Evolutionary conservation across 192 early-diverging fungal species (phyloP).

Genomic region (Spinellus fusiger): DNA sequence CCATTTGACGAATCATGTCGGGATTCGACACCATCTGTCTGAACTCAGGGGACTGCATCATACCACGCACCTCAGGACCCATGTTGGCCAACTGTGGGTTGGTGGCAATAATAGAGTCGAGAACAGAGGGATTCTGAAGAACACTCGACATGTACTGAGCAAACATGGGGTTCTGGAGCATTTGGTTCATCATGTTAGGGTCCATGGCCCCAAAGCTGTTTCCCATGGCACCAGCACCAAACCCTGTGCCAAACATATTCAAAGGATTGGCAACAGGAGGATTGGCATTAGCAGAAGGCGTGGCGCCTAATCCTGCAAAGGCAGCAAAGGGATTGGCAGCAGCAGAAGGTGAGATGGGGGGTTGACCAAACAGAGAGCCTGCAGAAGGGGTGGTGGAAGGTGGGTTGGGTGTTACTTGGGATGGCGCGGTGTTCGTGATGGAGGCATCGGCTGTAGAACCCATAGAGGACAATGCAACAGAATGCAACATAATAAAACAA

Average conservation of each 20-base stretch:
- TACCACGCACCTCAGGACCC: conserved; percentile 81
- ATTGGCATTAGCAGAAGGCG: conserved; percentile 29
- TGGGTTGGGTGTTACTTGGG: conserved; percentile 20
- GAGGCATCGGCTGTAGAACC: conserved; percentile 11
- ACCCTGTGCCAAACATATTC: conserved; percentile 47
- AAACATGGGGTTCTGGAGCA: conserved; percentile 84
- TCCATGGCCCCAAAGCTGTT: conserved; percentile 57
- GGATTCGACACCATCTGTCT: conserved; percentile 84
- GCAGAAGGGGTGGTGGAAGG: conserved; percentile 28
- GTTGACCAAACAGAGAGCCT: not conserved
- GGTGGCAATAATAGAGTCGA: conserved; percentile 77
- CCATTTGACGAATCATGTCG: conserved; percentile 66
- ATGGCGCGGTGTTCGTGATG: conserved; percentile 24
- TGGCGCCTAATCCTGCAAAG: conserved; percentile 31
- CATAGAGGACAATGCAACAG: not conserved
- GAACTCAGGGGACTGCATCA: conserved; percentile 75
- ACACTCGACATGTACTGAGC: conserved; percentile 76
- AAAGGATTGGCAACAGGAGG: conserved; percentile 40
- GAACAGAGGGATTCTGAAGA: conserved; percentile 77
- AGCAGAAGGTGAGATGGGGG: conserved; percentile 9
- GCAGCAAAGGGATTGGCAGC: conserved; percentile 39
- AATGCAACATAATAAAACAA: not conserved
- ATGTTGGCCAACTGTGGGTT: conserved; percentile 79
- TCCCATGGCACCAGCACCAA: conserved; percentile 56
- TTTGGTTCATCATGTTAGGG: conserved; percentile 56